Evolutionary conservation across 163 green algal genomes (phyloP).

Genomic region (Coccomyxa subellipsoidea): DNA sequence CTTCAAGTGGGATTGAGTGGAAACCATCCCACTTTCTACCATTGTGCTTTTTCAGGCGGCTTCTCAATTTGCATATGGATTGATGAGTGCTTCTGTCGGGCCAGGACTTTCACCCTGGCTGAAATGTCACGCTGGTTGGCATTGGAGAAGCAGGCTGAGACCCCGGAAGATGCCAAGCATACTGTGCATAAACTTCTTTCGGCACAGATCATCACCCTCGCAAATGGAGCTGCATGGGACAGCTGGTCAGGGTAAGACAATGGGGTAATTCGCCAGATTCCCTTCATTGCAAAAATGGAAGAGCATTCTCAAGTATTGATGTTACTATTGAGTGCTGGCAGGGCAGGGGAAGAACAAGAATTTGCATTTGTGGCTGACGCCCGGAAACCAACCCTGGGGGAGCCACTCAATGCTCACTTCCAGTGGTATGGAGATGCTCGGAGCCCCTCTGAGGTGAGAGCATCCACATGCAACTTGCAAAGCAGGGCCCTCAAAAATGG

Average conservation of each 20-base stretch:
- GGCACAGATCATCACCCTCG: neutral
- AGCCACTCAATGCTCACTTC: conserved; percentile 69
- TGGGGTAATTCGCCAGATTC: too few relatives aligned
- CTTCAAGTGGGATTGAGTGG: too few relatives aligned
- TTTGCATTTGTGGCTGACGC: conserved; percentile 30
- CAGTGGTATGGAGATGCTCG: conserved; percentile 50
- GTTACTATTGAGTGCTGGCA: neutral
- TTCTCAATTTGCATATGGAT: too few relatives aligned
- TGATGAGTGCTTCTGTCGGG: too few relatives aligned
- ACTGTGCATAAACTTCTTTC: neutral
- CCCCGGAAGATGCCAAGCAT: neutral
- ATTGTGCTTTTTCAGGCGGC: too few relatives aligned
- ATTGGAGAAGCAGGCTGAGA: neutral
- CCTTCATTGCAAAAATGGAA: too few relatives aligned
- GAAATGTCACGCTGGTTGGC: neutral
- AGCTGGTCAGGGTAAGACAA: neutral
- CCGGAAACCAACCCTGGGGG: conserved; percentile 26
- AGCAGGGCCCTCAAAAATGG: neutral
- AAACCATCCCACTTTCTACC: too few relatives aligned
- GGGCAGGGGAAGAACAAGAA: neutral
- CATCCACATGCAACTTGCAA: neutral
- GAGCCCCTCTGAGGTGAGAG: conserved; percentile 30
- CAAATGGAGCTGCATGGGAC: neutral
- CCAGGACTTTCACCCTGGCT: neutral
- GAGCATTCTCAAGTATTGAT: neutral